Base-by-base conservation (phyloP, 2,329 filamentous ascomycete species). In the Ophiobolus disseminans region DNA sequence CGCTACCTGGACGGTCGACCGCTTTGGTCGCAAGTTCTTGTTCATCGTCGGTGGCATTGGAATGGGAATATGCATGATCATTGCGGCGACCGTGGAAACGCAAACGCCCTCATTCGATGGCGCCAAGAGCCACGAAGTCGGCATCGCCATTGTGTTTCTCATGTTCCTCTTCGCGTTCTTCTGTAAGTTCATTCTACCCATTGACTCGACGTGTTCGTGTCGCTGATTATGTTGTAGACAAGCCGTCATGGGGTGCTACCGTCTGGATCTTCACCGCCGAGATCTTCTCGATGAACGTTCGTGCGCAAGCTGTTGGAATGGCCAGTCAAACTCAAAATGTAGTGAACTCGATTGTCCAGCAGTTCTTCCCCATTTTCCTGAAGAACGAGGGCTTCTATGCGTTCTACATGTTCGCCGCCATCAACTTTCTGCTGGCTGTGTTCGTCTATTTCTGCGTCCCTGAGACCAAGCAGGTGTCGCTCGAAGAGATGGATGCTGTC, bases 251-350 rank as follows among this genome's bases (percentile, higher is more conserved):
- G 84, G 85, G 85, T 40, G 85, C 85, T 2, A 87, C 85, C 4
- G 82, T 84, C 14, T 89, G 86, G 86, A 88, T 88, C 66, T 88
- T 83, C 82, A 88, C 86, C 0, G 80, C 84, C 2, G 86, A 88
- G 58, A 77, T 88, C 50, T 88, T 88, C 76, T 84, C 80, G 44
- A 86, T 87, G 82, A 88, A 88, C 69, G 82, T 88, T n/a, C 84
- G 86, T 48, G 84, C 85, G 4, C 86, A 88, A 67, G 86, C 86
- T 26, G 84, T 88, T 11, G 86, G 85, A 45, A 88, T 88, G 86
- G 84, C 79, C 31, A 77, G 76, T 31, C 78, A 78, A 66, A 82
- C 64, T 45, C 75, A 72, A 66, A 81, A 88, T 65, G 81, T 88
- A 42, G 84, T 84, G 66, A 87, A 88, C 69, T 80, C 80, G 48